phyloP scores from a whole-genome alignment of 2,329 filamentous ascomycete genomes.

The Albifimbria verrucaria region DNA sequence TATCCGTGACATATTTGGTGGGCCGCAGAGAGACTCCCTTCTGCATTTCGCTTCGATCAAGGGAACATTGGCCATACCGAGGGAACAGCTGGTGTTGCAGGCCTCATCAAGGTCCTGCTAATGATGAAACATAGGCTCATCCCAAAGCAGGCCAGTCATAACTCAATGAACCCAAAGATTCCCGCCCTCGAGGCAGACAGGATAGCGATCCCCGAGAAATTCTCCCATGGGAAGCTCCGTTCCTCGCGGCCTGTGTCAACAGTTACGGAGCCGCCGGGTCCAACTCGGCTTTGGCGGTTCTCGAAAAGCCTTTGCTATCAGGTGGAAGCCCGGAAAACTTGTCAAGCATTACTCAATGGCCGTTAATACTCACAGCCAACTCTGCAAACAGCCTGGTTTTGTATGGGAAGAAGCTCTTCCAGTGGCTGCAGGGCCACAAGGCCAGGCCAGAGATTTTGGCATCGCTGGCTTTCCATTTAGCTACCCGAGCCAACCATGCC shows the following conservation, averaged over 20 bases:
- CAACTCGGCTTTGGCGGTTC: not conserved
- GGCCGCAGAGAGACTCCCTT: not conserved
- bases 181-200: not conserved
- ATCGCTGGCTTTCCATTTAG: not conserved
- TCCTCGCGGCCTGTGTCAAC: not conserved
- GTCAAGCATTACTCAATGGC: not conserved
- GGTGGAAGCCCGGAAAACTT: not conserved
- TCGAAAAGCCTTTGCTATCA: not conserved
- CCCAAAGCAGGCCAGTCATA: not conserved
- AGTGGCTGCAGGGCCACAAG: not conserved
- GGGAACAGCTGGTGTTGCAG: not conserved
- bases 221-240: not conserved
- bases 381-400: not conserved
- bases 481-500: not conserved
- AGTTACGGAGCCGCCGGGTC: not conserved
- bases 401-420: not conserved
- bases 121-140: not conserved
- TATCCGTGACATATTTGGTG: constrained; percentile 14
- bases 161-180: constrained; percentile 2
- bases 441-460: not conserved
- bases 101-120: constrained; percentile 16
- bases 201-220: not conserved
- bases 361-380: not conserved
- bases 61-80: constrained; percentile 24
- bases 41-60: constrained; percentile 26